Evolutionary conservation across 1,284 basidiomycete species (phyloP).

Genomic region (Ceratobasidium sp.): DNA sequence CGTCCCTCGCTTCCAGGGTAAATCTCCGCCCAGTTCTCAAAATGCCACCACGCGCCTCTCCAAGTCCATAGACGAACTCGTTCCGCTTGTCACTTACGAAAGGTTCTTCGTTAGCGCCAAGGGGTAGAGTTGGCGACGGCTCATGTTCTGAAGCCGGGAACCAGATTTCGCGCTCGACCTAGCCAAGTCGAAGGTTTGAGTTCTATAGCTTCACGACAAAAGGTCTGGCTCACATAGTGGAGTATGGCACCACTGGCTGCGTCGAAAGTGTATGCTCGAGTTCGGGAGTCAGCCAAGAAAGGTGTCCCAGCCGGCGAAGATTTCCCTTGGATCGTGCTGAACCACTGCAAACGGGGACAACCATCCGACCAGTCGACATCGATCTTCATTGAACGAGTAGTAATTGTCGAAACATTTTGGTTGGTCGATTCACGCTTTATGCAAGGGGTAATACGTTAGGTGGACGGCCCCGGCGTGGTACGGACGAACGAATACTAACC

Average conservation of each 20-base stretch:
- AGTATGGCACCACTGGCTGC: conserved; percentile 35
- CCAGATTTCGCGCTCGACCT: conserved; percentile 43
- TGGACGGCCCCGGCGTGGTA: too few species aligned
- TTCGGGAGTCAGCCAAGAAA: conserved; percentile 33
- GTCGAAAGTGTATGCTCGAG: conserved; percentile 44
- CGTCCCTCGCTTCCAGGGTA: conserved; percentile 38
- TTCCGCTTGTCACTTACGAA: conserved; percentile 40
- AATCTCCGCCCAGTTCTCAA: conserved; percentile 34
- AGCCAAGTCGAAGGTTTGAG: background rate
- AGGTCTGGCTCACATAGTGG: conserved; percentile 26
- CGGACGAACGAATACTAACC: background rate
- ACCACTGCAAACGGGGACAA: conserved; percentile 40
- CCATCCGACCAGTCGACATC: conserved; percentile 39
- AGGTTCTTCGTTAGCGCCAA: conserved; percentile 21
- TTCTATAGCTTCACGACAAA: background rate
- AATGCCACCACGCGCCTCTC: conserved; percentile 39
- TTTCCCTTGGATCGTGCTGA: conserved; percentile 24
- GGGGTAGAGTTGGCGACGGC: conserved; percentile 23
- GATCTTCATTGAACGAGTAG: conserved; percentile 31
- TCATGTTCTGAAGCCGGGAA: conserved; percentile 40
- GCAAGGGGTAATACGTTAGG: too few species aligned
- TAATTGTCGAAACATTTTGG: conserved; percentile 11
- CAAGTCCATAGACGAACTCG: conserved; percentile 40
- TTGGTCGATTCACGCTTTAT: background rate
- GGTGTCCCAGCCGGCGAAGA: conserved; percentile 19